These are phyloP conservation scores for Uncinocarpus reesii DNA, from an alignment of 2,329 filamentous ascomycete genomes.

Conservation along the genomic window DNA sequence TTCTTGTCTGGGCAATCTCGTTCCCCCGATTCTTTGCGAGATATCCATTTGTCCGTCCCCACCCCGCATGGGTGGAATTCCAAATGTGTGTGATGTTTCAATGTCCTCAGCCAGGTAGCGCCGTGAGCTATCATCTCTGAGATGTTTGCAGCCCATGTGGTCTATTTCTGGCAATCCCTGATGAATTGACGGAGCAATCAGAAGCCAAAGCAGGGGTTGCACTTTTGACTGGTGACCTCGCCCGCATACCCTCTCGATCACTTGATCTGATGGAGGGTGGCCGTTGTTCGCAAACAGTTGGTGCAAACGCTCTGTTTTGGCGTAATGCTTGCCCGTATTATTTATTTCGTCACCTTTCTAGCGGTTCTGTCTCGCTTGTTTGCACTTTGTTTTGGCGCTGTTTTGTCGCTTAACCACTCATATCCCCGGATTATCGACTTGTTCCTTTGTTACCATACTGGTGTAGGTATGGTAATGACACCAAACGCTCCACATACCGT, in stretches of 20 bases:
- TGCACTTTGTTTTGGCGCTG: constrained; percentile 1
- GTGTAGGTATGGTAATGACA: constrained; percentile 4
- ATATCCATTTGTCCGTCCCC: constrained; percentile 8
- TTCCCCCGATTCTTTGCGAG: constrained; percentile 10
- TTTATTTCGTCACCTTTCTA: background rate
- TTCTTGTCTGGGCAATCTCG: constrained; percentile 13
- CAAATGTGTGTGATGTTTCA: constrained; percentile 5
- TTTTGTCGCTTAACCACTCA: constrained; percentile 10
- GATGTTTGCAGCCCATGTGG: background rate
- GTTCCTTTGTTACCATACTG: constrained; percentile 2
- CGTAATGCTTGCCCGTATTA: background rate
- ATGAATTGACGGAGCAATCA: constrained; percentile 15
- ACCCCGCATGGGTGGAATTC: constrained; percentile 4
- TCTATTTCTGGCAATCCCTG: constrained; percentile 12
- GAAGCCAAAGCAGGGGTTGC: constrained; percentile 24
- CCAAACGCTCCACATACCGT: background rate
- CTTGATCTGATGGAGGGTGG: constrained; percentile 45
- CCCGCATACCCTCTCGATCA: constrained; percentile 51
- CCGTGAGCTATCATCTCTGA: constrained; percentile 8
- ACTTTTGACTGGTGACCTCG: constrained; percentile 19
- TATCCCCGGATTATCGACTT: constrained; percentile 8
- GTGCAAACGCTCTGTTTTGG: background rate
- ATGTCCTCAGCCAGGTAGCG: constrained; percentile 2
- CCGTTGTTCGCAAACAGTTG: constrained; percentile 8
- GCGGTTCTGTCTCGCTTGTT: constrained; percentile 4